These are phyloP conservation scores for Amanita molliuscula DNA, from an alignment of 768 basidiomycete genomes.

Conservation along the genomic window DNA sequence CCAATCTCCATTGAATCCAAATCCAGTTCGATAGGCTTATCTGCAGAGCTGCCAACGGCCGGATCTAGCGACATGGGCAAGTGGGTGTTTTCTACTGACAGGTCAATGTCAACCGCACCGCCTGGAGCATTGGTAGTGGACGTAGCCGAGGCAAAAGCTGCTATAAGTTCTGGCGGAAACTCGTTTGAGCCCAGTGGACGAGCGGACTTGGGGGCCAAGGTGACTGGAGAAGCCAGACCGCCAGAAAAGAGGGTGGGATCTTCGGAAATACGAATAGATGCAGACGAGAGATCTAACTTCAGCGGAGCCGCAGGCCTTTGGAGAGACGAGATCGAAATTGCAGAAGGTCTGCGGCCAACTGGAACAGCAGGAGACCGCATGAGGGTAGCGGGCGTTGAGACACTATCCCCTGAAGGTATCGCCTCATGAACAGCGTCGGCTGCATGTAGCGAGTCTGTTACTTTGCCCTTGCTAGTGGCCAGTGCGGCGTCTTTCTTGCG, in stretches of 20 bases:
- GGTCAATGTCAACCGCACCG: constrained; percentile 44
- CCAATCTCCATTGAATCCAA: constrained; percentile 60
- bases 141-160: constrained; percentile 40
- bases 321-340: constrained; percentile 73
- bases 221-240: constrained; percentile 69
- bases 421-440: neutral
- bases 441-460: neutral
- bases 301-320: constrained; percentile 60
- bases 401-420: neutral
- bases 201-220: constrained; percentile 72
- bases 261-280: constrained; percentile 52
- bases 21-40: constrained; percentile 78
- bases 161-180: constrained; percentile 56
- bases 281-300: constrained; percentile 75
- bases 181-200: constrained; percentile 45
- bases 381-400: neutral
- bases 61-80: constrained; percentile 22
- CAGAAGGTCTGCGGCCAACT: constrained; percentile 53
- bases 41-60: constrained; percentile 50
- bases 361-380: constrained; percentile 20
- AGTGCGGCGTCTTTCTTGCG: constrained; percentile 25
- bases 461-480: constrained; percentile 15
- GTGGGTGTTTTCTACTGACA: constrained; percentile 32
- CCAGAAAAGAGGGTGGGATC: constrained; percentile 46
- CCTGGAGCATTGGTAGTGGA: constrained; percentile 24